A percentile compares a stretch with the other conserved stretches of the same genome.
Conservation (phyloP, 495 filamentous ascomycete genomes). For the Jackrogersella multiformis region DNA sequence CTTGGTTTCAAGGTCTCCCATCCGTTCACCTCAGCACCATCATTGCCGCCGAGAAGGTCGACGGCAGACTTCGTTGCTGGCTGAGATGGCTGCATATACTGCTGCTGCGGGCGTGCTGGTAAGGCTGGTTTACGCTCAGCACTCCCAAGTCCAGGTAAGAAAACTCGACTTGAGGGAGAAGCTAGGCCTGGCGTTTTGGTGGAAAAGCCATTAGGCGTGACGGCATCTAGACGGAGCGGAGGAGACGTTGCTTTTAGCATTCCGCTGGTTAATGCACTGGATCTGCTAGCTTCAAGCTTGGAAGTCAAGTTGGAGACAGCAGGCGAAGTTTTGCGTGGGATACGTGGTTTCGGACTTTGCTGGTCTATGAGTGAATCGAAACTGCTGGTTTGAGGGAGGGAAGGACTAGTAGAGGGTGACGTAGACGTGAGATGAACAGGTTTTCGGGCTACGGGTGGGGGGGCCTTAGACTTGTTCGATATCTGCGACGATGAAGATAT, state of each 20-base stretch:
- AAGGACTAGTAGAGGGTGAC: slow-evolving; percentile 48
- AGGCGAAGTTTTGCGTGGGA: slow-evolving; percentile 37
- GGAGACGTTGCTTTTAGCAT: slow-evolving; percentile 30
- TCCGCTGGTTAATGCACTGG: slow-evolving; percentile 36
- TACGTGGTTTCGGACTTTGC: slow-evolving; percentile 32
- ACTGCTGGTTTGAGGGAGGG: slow-evolving; percentile 23
- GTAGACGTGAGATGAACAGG: slow-evolving; percentile 58
- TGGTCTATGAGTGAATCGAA: slow-evolving; percentile 17
- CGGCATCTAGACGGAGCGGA: slow-evolving; percentile 2
- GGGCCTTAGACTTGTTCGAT: slow-evolving; percentile 51
- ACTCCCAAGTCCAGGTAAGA: slow-evolving; percentile 36
- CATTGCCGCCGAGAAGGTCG: slow-evolving; percentile 54
- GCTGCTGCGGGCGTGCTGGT: slow-evolving; percentile 37
- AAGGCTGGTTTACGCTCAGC: slow-evolving; percentile 38
- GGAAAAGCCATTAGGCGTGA: slow-evolving; percentile 8
- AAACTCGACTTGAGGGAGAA: slow-evolving; percentile 19
- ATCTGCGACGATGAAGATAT: slow-evolving; percentile 45
- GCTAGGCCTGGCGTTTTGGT: slow-evolving; percentile 2
- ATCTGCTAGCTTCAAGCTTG: slow-evolving; percentile 40
- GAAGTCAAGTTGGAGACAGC: slow-evolving; percentile 43
- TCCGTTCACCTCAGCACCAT: slow-evolving; percentile 50
- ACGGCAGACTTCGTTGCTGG: slow-evolving; percentile 34
- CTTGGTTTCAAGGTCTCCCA: slow-evolving; percentile 60
- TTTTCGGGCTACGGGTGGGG: slow-evolving; percentile 64
- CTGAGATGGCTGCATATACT: slow-evolving; percentile 43